Evolutionary conservation across 306 rosid genomes (phyloP).

Genomic region (Sicyos edulis): DNA sequence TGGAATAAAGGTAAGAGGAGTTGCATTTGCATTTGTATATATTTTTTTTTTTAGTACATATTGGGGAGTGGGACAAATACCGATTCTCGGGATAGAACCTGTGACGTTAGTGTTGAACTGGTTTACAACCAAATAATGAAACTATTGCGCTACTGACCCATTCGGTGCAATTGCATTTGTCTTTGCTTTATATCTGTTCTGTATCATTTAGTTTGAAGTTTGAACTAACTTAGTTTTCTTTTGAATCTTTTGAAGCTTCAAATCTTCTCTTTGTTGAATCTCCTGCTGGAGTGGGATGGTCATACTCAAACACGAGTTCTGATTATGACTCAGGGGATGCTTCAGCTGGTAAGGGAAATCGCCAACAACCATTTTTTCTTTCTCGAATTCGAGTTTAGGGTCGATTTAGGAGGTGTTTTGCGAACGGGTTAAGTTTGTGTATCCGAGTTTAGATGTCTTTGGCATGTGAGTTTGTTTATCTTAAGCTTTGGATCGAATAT

Average conservation of each 20-base stretch:
- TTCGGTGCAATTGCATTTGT: background rate
- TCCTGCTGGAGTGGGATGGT: slow-evolving; percentile 97
- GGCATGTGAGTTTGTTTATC: background rate
- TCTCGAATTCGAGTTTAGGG: background rate
- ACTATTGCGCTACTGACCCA: too few species aligned
- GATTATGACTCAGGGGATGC: slow-evolving; percentile 71
- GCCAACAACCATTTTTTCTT: background rate
- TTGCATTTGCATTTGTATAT: background rate
- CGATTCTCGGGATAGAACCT: too few species aligned
- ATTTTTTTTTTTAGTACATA: too few species aligned
- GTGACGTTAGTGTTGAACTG: too few species aligned
- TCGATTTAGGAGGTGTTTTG: background rate
- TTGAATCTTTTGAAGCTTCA: slow-evolving; percentile 40
- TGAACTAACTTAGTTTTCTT: background rate
- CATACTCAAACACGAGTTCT: slow-evolving; percentile 79
- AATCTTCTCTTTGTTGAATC: slow-evolving; percentile 89
- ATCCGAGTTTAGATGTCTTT: background rate
- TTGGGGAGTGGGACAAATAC: too few species aligned
- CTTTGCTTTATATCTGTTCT: background rate
- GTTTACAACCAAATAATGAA: too few species aligned
- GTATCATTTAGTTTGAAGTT: background rate
- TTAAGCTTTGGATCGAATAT: too few species aligned
- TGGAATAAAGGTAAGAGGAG: slow-evolving; percentile 62
- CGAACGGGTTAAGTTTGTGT: background rate
- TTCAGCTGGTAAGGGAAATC: slow-evolving; percentile 50